phyloP scores from a whole-genome alignment of 176 grass and related monocot species.

The Hordeum marinum region DNA sequence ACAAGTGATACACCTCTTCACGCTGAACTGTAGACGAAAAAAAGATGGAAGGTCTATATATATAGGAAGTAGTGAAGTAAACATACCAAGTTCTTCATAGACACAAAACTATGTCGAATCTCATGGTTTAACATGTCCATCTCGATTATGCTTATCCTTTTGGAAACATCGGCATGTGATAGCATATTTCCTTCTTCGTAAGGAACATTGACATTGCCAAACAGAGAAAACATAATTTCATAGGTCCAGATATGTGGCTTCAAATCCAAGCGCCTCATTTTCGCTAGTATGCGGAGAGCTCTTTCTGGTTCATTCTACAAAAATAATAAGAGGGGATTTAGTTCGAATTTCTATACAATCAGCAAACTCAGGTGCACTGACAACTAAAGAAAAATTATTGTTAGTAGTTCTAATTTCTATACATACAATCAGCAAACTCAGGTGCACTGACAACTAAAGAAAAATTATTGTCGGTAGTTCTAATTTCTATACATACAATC shows the following conservation, averaged over 20 bases:
- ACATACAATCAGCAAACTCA: background rate
- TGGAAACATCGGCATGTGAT: conserved; percentile 72
- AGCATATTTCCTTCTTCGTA: conserved; percentile 88
- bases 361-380: background rate
- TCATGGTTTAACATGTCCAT: conserved; percentile 72
- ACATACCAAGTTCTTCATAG: conserved; percentile 75
- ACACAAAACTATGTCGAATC: conserved; percentile 60
- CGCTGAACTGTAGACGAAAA: background rate
- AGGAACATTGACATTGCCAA: conserved; percentile 67
- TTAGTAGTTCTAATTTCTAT: background rate
- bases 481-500: background rate
- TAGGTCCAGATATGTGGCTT: conserved; percentile 70
- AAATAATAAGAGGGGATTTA: conserved; percentile 9
- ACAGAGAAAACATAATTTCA: conserved; percentile 72
- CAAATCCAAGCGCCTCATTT: conserved; percentile 62
- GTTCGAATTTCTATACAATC: background rate
- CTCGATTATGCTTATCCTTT: conserved; percentile 80
- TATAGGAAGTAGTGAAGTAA: conserved; percentile 8
- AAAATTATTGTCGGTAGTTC: background rate
- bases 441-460: background rate
- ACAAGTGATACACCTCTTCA: background rate
- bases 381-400: background rate
- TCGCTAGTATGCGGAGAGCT: conserved; percentile 60
- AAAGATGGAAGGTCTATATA: conserved; percentile 14
- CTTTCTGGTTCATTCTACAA: conserved; percentile 79